Base-by-base conservation (phyloP, 2,329 filamentous ascomycete species). In the Coleophoma crateriformis region DNA sequence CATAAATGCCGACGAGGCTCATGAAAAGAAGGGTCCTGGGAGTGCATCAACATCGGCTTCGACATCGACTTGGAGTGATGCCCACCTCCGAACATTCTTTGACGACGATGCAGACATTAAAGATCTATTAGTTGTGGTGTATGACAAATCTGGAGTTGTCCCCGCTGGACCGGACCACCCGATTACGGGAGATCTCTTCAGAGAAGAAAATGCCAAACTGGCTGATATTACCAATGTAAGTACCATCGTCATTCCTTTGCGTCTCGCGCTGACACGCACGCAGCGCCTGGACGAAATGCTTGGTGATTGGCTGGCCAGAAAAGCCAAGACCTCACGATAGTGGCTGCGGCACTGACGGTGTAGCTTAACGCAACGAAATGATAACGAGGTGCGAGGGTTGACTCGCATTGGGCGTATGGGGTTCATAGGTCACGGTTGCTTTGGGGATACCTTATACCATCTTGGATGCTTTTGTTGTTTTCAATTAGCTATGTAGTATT, bases 81-180 rank as follows among this genome's bases (percentile, higher is more conserved):
- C 83, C 49, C 88, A 84, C 59, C 78, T 99, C 27, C 83, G 90
- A 52, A 85, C 88, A 13, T 99, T 96, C 69, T 87, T 97, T 61
- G 92, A 97, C 58, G 90, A 94, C 58, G 84, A 89, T 53, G 84
- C 85, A 33, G 90, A 96, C 55, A 90, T 99, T 58, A 82, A 89
- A 46, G 92, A 99, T 65, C 79, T 97, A 64, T 77, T 97, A 46
- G 79, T 91, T 35, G 87, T 99, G 53, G 90, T 99, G 27, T 91
- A 96, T 64, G 91, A 97, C 69, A 96, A 91, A 66, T 87, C 84
- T 13, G 88, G 91, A 51, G 84, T 95, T 14, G 79, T 83, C 39
- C 87, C 90, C 15, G 88, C 86, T 7, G 82, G 86, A 1, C 78
- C 81, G n/a, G 89, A 96, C 50, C 91, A 97, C 66, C 92, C 92